Evolutionary conservation across 768 basidiomycete genomes (phyloP), one percentile per base, ranked within the genome.

Genomic region (Amanita thiersii): DNA sequence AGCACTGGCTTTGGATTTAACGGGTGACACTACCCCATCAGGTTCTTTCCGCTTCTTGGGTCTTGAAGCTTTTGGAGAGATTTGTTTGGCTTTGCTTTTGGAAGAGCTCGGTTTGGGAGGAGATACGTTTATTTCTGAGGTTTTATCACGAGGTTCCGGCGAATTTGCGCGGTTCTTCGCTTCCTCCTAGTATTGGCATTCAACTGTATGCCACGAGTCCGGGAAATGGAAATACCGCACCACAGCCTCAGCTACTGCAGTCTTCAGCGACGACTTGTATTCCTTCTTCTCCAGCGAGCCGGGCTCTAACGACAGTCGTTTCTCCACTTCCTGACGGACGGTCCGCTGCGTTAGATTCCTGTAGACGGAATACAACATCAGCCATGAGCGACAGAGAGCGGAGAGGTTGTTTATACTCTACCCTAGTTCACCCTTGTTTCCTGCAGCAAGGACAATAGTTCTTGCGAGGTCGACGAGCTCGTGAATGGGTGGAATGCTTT

Each of bases 251-350:
- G 54, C 51, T 19, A 65, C 65, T 3, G 63, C 65, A 7, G 52
- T 46, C 47, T 75, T 79, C 18, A 85, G 52, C 2, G 62, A 52
- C 11, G 49, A 44, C 52, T 70, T 82, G 57, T 69, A 75, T 36
- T 68, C 59, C 14, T 59, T 52, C 19, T 45, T 50, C 20, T 70
- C 66, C 29, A 83, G 56, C 2, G 60, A 52, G 0, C 72, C 74
- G 4, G 58, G 48, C 6, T 65, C 62, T n/a, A 83, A 54, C 3
- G 49, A 44, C 32, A 79, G 62, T 17, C 62, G 49, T 18, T 59
- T 50, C 56, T 81, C 80, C 1, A 82, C 39, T n/a, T 63, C 51
- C 42, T 60, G 55, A 9, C 80, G 71, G 18, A 82, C 63, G 9
- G 69, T 61, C 17, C 72, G 70, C 11, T 65, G 65, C 1, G 79